A percentile compares a stretch with the other conserved stretches of the same genome.
Evolutionary conservation across 2,329 filamentous ascomycete species (phyloP).

Genomic region (Claviceps sp.): DNA sequence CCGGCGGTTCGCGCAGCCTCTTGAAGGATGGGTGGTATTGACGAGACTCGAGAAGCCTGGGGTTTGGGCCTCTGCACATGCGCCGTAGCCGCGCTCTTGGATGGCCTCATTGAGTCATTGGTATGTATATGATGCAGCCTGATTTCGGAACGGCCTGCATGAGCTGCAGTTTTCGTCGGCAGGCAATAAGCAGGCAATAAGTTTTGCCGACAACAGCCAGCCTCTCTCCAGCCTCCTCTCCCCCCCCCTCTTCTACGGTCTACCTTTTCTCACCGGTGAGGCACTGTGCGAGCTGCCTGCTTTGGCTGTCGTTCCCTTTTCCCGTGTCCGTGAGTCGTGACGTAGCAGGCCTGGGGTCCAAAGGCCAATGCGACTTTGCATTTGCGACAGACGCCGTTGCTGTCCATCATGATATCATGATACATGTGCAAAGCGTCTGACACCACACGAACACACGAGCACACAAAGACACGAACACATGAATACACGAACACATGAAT

Average conservation of each 20-base stretch:
- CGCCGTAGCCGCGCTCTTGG: not conserved
- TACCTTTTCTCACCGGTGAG: not conserved
- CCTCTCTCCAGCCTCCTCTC: not conserved
- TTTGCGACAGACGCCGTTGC: too few species aligned
- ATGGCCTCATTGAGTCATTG: too few species aligned
- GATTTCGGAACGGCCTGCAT: not conserved
- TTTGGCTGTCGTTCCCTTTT: not conserved
- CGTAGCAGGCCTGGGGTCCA: not conserved
- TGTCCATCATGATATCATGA: not conserved
- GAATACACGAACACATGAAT: too few species aligned
- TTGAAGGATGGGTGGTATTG: not conserved
- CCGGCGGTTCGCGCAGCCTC: too few species aligned
- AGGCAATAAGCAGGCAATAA: too few species aligned
- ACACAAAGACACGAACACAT: too few species aligned
- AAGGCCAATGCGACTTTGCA: not conserved
- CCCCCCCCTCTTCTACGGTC: not conserved
- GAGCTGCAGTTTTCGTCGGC: too few species aligned
- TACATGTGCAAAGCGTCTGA: not conserved
- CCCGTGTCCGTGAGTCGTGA: not conserved
- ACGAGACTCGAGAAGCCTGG: not conserved
- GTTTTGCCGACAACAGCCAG: not conserved
- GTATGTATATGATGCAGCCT: not conserved
- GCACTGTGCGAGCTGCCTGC: not conserved
- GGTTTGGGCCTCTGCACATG: not conserved
- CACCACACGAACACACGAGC: not conserved